Evolutionary conservation across 805 yeast genomes (phyloP), one percentile per base, ranked within the genome.

Genomic region (Candida incommunis): DNA sequence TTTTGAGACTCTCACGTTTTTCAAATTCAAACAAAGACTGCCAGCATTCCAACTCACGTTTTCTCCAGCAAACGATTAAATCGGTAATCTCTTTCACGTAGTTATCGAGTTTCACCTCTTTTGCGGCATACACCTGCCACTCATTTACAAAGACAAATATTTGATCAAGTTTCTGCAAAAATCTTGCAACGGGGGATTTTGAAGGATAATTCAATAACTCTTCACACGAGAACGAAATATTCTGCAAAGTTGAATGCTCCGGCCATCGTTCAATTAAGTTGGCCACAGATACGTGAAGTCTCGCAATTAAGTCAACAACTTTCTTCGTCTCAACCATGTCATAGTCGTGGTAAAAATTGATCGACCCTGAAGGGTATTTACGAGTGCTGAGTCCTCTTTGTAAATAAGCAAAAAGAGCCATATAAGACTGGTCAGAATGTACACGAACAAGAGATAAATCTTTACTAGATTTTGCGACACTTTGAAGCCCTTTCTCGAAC

Each of bases 91-190:
- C 68, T 35, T 75, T 79, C 49, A 79, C 71, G 43, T 75, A 72
- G 0, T 54, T 55, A 34, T 66, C 66, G 43, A 92, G 64, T 1
- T 94, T 74, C 0, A 82, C 88, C 43, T 82, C 80, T 9, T 77
- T 70, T 23, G 87, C 77, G 1, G 96, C 95, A 62, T 83, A 87
- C 51, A 84, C 82, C 59, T 92, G 92, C 96, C 98, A 92, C 59
- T 92, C 97, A 22, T 80, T 71, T 49, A 88, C 70, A 56, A 75
- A 79, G 0, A 86, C 82, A 56, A 83, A 84, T 23, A 90, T 74
- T 57, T 84, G 95, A 62, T 92, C 98, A 27, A 86, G 64, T 61
- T 88, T 88, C 43, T 80, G 82, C 40, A 94, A 67, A 46, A 80
- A 70, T 52, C 82, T 74, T 7, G 88, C 88, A 26, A 92, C 63